Evolutionary conservation across 257 asterid genomes (phyloP).

Genomic region (Rhazya stricta): DNA sequence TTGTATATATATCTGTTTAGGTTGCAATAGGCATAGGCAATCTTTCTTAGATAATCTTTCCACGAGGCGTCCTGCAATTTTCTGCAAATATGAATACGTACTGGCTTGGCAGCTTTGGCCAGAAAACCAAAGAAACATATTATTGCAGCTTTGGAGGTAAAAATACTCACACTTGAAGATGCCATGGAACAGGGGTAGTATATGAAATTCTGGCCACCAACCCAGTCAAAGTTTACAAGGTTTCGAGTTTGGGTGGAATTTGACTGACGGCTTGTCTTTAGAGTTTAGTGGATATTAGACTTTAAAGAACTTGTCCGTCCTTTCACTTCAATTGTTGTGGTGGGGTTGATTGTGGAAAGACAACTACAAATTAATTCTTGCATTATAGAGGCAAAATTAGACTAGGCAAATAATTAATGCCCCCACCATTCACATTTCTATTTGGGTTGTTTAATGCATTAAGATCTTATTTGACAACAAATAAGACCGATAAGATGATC

Average conservation of each 20-base stretch:
- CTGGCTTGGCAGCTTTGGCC: not conserved
- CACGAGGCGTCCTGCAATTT: not conserved
- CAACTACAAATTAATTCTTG: too few relatives aligned
- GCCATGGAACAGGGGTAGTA: not conserved
- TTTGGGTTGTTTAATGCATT: too few relatives aligned
- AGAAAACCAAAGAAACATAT: not conserved
- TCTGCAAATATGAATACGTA: not conserved
- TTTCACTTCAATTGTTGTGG: not conserved
- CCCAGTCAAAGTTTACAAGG: constrained; percentile 4
- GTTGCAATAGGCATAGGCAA: not conserved
- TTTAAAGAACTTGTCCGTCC: not conserved
- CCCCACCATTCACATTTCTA: too few relatives aligned
- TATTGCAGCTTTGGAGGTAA: not conserved
- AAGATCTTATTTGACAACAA: too few relatives aligned
- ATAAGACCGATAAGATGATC: too few relatives aligned
- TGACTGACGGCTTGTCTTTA: not conserved
- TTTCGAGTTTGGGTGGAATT: not conserved
- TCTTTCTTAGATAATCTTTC: not conserved
- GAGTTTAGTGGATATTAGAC: not conserved
- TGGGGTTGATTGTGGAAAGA: not conserved
- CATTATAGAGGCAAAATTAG: too few relatives aligned
- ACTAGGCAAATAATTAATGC: too few relatives aligned
- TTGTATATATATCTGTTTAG: not conserved
- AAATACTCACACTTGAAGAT: not conserved
- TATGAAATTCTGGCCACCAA: constrained; percentile 3